These are phyloP conservation scores for Candida neerlandica DNA, from an alignment of 1,139 yeast genomes.

Conservation along the genomic window DNA sequence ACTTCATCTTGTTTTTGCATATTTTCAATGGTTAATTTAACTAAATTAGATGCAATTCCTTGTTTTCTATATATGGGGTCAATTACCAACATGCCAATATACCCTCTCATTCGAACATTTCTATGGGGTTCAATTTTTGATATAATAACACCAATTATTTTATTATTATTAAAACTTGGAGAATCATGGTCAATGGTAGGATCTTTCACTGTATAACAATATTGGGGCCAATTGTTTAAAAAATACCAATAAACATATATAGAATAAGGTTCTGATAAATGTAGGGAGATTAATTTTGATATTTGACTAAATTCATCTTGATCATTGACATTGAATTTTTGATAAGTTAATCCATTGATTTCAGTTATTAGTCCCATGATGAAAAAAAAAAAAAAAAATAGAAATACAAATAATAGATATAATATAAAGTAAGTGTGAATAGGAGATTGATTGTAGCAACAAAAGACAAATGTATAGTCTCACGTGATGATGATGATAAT, in stretches of 20 bases:
- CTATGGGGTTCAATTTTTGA: slow-evolving; percentile 84
- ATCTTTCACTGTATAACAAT: slow-evolving; percentile 40
- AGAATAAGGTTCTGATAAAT: slow-evolving; percentile 50
- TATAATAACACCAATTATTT: slow-evolving; percentile 76
- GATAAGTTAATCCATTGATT: slow-evolving; percentile 23
- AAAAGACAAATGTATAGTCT: too few relatives aligned
- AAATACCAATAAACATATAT: slow-evolving; percentile 54
- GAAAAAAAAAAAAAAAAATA: not conserved
- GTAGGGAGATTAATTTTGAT: slow-evolving; percentile 33
- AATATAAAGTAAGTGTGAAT: too few relatives aligned
- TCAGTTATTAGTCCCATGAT: slow-evolving; percentile 13
- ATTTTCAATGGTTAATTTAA: slow-evolving; percentile 60
- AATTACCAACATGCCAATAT: slow-evolving; percentile 95
- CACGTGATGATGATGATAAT: too few relatives aligned
- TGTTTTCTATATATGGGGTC: slow-evolving; percentile 67
- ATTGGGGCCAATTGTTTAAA: slow-evolving; percentile 49
- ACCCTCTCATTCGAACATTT: slow-evolving; percentile 73
- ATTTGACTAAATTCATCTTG: slow-evolving; percentile 35
- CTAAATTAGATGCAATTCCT: slow-evolving; percentile 80
- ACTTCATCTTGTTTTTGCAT: slow-evolving; percentile 63
- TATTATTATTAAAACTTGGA: not conserved
- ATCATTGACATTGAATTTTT: slow-evolving; percentile 24
- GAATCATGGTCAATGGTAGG: slow-evolving; percentile 8
- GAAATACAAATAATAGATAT: not conserved
- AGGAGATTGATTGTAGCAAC: too few relatives aligned